Base-by-base conservation (phyloP, 306 rosid species). In the Cercis canadensis region DNA sequence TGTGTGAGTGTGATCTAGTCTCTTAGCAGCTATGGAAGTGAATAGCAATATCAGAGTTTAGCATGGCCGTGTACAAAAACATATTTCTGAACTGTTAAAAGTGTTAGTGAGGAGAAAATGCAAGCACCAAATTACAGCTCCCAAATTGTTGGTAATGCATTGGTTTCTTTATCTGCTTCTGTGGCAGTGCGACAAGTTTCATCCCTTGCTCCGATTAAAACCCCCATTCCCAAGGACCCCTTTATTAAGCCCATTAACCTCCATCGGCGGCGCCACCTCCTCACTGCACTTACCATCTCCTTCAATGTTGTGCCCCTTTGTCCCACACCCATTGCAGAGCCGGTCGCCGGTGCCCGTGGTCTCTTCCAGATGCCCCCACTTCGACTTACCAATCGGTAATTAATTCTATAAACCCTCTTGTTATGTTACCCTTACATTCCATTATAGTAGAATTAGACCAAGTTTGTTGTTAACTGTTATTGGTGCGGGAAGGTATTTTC, bases 401-500 rank as follows among this genome's bases (percentile, higher is more conserved):
- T 80, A 83, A 74, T 70, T 78, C 62, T 49, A 16, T 16, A 7
- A 70, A 47, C 67, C 17, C 21, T 19, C 17, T 43, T 8, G 8
- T 11, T n/a, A 10, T 51, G 7, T 24, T 24, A 24, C 1, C 29
- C 29, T 24, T 24, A 3, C 29, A 3, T 24, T 24, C 1, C 29
- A 1, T 24, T 24, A 1, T 24, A n/a, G n/a, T n/a, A n/a, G n/a
- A n/a, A n/a, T 24, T 24, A 24, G 1, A 3, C 2, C 29, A 13
- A n/a, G 15, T 18, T 4, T 8, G 5, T 2, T 66, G 46, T 15
- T 60, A 15, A n/a, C 8, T 9, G 17, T 13, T 67, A 67, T 37
- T 72, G 74, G 60, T 34, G 52, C 55, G 80, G 67, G 73, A 86
- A 92, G 96, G 87, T 93, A 90, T 70, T 93, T 85, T 80, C 60